Conservation (phyloP, 1,284 basidiomycete genomes). For the Earliella scabrosa region DNA sequence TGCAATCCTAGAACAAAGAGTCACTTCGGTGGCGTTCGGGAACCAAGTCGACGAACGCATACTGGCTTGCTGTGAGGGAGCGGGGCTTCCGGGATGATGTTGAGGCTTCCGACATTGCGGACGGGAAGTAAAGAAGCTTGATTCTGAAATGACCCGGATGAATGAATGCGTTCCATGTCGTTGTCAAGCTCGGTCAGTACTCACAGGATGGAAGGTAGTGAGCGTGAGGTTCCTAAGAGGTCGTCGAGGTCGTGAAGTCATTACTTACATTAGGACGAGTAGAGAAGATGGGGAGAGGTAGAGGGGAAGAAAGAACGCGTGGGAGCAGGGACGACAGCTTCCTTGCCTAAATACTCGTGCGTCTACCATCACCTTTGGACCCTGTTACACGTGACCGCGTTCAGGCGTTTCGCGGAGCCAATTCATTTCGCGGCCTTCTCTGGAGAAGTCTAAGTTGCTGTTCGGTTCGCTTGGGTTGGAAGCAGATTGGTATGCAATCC, state of each 20-base stretch:
- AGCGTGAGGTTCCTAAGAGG: slow-evolving; percentile 10
- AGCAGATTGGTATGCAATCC: not conserved
- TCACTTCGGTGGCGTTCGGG: too few relatives aligned
- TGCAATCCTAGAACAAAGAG: slow-evolving; percentile 33
- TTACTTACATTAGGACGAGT: slow-evolving; percentile 18
- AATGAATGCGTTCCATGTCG: too few relatives aligned
- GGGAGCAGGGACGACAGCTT: slow-evolving; percentile 4
- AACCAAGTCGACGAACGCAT: too few relatives aligned
- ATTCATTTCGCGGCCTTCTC: not conserved
- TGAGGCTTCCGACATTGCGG: not conserved
- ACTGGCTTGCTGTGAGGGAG: slow-evolving; percentile 10
- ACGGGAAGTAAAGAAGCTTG: not conserved
- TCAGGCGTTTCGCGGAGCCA: slow-evolving; percentile 1
- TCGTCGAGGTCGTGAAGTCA: slow-evolving; percentile 20
- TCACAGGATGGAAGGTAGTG: slow-evolving; percentile 13
- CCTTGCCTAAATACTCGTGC: slow-evolving; percentile 13
- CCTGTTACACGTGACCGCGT: slow-evolving; percentile 21
- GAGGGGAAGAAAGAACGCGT: slow-evolving; percentile 8
- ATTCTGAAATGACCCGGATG: not conserved
- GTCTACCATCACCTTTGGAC: not conserved
- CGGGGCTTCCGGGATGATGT: not conserved
- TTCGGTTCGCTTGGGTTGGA: too few relatives aligned
- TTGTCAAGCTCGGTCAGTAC: not conserved
- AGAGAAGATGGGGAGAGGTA: not conserved
- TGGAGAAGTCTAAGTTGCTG: too few relatives aligned